Percentiles rank a stretch among this genome's conserved stretches.
These are phyloP conservation scores for Triangularia verruculosa DNA, from an alignment of 2,329 filamentous ascomycete genomes.

Conservation along the genomic window DNA sequence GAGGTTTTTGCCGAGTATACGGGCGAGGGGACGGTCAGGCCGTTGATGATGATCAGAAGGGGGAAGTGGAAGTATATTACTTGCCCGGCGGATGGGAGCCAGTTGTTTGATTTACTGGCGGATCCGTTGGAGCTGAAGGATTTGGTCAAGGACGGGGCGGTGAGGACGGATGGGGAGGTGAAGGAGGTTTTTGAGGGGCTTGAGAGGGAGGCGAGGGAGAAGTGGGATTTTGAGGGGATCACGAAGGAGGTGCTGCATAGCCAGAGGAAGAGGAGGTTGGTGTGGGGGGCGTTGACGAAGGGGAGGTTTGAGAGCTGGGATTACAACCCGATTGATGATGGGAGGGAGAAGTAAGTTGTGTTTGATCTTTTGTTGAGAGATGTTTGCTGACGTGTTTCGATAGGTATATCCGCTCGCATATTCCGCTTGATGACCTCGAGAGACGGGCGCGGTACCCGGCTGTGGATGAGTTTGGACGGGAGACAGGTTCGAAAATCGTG, in stretches of 20 bases:
- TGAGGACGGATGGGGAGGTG: conserved; percentile 40
- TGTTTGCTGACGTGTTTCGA: conserved; percentile 10
- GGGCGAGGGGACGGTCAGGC: conserved; percentile 84
- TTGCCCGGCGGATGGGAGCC: conserved; percentile 78
- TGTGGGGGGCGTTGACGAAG: conserved; percentile 74
- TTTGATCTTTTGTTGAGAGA: neutral
- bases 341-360: conserved; percentile 57
- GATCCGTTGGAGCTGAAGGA: conserved; percentile 80
- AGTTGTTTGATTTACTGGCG: conserved; percentile 73
- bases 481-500: conserved; percentile 41
- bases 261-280: conserved; percentile 74
- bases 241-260: conserved; percentile 70
- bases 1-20: conserved; percentile 96
- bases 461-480: conserved; percentile 55
- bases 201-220: conserved; percentile 65
- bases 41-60: conserved; percentile 90
- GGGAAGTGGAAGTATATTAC: conserved; percentile 88
- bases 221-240: conserved; percentile 80
- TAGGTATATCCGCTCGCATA: conserved; percentile 82
- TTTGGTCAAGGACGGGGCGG: conserved; percentile 47
- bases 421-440: conserved; percentile 78
- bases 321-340: conserved; percentile 71
- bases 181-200: conserved; percentile 61
- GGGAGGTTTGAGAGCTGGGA: conserved; percentile 83
- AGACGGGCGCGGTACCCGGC: conserved; percentile 69